These are phyloP conservation scores for Tricholoma saponaceum DNA, from an alignment of 768 basidiomycete genomes.

Conservation along the genomic window DNA sequence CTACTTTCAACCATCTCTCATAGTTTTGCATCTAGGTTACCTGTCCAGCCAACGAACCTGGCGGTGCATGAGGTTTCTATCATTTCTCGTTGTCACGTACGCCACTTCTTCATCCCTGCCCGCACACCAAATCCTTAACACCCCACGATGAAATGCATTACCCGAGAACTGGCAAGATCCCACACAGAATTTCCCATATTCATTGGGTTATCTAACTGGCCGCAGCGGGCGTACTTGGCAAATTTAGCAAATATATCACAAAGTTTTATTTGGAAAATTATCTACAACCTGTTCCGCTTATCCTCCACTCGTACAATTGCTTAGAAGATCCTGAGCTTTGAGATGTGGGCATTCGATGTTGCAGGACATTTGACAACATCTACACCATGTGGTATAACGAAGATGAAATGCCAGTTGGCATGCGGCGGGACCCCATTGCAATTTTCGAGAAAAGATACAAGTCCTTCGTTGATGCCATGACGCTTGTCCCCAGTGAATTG, in stretches of 20 bases:
- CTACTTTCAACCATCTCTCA: not conserved
- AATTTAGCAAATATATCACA: too few relatives aligned
- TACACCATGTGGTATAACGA: not conserved
- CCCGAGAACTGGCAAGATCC: too few relatives aligned
- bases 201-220: too few relatives aligned
- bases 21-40: constrained; percentile 45
- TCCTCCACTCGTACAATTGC: not conserved
- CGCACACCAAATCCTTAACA: not conserved
- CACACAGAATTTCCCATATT: too few relatives aligned
- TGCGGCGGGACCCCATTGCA: not conserved
- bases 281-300: too few relatives aligned
- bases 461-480: not conserved
- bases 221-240: too few relatives aligned
- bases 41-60: constrained; percentile 61
- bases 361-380: not conserved
- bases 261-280: too few relatives aligned
- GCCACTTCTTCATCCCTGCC: constrained; percentile 24
- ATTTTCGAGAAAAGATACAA: not conserved
- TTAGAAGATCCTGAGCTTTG: not conserved
- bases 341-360: not conserved
- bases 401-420: not conserved
- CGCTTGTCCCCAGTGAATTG: not conserved
- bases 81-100: constrained; percentile 55
- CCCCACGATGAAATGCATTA: too few relatives aligned
- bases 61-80: constrained; percentile 49